Base-by-base conservation (phyloP, 2,329 filamentous ascomycete genomes). In the Catunica adiposa region DNA sequence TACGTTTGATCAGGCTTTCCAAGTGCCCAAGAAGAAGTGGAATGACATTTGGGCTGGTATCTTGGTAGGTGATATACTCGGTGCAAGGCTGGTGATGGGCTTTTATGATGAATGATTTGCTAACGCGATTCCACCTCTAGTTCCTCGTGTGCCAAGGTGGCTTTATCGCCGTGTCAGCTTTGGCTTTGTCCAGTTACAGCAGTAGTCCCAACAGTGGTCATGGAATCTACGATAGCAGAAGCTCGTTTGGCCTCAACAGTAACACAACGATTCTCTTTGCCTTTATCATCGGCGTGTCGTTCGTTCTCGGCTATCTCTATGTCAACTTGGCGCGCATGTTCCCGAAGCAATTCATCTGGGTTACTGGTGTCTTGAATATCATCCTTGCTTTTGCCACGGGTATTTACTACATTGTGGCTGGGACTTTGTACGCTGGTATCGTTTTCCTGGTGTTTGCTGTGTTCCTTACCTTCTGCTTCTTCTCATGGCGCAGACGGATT, bases 341-440 rank as follows among this genome's bases (percentile, higher is more conserved):
- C 61, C 89, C 89, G 2, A 94, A 92, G 69, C 79, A 87, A 64
- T 89, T 95, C 62, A 94, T 96, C 65, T 96, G 88, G 86, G 78
- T 89, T 40, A 94, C 89, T 0, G 88, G 87, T 11, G 90, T 95
- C 53, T 73, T 94, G 56, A 94, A 96, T 67, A 84, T 95, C 63
- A 71, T 84, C 55, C 83, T 88, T 62, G 87, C 86, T 0, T 72
- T 96, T n/a, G 89, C 78, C 1, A 94, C 88, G 0, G 88, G 86
- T 8, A 81, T 90, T 54, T 94, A 89, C 69, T 94, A 94, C 73
- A 78, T 95, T 47, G 81, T 76, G 58, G 74, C 79, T 46, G 77
- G 77, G 57, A 86, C 90, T 66, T 95, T 82, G 69, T 84, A 83
- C 5, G 89, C 86, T 9, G 90, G 86, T 37, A 90, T 96, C 42